A percentile compares a stretch with the other conserved stretches of the same genome.
These are phyloP conservation scores for Diaporthe citri DNA, from an alignment of 2,329 filamentous ascomycete species.

Conservation along the genomic window DNA sequence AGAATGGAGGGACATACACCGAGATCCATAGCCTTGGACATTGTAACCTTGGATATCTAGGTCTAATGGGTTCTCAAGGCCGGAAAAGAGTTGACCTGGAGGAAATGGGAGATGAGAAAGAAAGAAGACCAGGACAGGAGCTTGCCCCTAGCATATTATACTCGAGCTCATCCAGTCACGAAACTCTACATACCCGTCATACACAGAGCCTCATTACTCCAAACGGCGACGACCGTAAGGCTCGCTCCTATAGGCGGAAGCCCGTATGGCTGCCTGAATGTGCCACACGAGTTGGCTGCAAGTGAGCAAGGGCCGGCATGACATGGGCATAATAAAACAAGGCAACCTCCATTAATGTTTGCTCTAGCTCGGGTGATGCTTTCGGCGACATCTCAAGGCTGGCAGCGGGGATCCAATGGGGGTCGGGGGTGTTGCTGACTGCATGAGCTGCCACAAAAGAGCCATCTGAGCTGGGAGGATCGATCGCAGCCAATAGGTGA, in stretches of 20 bases:
- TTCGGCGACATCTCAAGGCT: not conserved
- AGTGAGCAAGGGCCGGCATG: not conserved
- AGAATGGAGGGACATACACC: not conserved
- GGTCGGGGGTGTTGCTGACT: not conserved
- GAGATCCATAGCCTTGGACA: not conserved
- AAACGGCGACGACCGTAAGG: not conserved
- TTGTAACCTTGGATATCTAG: not conserved
- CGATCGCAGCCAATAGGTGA: not conserved
- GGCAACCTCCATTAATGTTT: not conserved
- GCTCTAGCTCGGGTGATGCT: not conserved
- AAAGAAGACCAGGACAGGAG: not conserved
- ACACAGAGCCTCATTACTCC: constrained; percentile 8
- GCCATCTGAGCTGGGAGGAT: not conserved
- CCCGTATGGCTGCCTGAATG: not conserved
- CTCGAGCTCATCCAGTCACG: not conserved
- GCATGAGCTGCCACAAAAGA: not conserved
- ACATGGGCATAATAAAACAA: not conserved
- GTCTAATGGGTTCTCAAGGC: not conserved
- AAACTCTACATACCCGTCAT: no score
- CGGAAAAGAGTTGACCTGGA: not conserved
- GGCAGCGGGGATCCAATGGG: not conserved
- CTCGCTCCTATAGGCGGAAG: not conserved
- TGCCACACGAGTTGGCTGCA: not conserved
- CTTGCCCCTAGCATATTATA: not conserved
- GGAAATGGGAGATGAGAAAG: not conserved